These are phyloP conservation scores for Metschnikowia baotianmanensis DNA, from an alignment of 805 yeast genomes.

Conservation along the genomic window DNA sequence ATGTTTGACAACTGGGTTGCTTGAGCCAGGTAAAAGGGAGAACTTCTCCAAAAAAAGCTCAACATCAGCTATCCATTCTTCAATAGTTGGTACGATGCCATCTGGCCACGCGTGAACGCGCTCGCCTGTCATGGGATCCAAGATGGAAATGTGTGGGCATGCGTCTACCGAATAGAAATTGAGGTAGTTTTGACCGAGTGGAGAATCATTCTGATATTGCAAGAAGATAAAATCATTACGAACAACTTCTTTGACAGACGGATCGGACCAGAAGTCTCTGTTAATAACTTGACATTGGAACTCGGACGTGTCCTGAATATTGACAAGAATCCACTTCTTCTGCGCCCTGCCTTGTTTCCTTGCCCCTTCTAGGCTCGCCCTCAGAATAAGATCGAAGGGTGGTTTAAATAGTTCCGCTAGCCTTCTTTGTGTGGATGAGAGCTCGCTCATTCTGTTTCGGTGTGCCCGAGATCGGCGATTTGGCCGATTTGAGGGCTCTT, in stretches of 20 bases:
- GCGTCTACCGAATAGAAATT: conserved; percentile 69
- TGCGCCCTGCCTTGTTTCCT: conserved; percentile 59
- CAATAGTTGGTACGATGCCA: conserved; percentile 55
- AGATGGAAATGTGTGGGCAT: conserved; percentile 85
- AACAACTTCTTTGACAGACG: conserved; percentile 60
- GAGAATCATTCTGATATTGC: conserved; percentile 79
- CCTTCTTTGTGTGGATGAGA: conserved; percentile 57
- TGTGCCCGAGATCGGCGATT: conserved; percentile 13
- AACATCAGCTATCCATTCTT: conserved; percentile 64
- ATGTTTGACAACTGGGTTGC: conserved; percentile 65
- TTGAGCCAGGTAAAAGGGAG: conserved; percentile 59
- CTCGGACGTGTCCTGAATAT: conserved; percentile 81
- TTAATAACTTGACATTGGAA: conserved; percentile 88
- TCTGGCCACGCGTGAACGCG: conserved; percentile 73
- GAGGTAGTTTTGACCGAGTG: conserved; percentile 66
- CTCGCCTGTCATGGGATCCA: conserved; percentile 97
- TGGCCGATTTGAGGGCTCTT: conserved; percentile 20
- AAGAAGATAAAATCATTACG: conserved; percentile 72
- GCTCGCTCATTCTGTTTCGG: conserved; percentile 26
- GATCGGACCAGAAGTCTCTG: conserved; percentile 88
- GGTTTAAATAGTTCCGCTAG: conserved; percentile 86
- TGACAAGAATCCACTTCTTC: conserved; percentile 80
- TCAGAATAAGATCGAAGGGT: conserved; percentile 85
- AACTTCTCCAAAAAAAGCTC: conserved; percentile 64
- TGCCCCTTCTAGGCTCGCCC: conserved; percentile 69